These are phyloP conservation scores for Boletus rufocinnamomeus DNA, from an alignment of 768 basidiomycete genomes.

Conservation along the genomic window DNA sequence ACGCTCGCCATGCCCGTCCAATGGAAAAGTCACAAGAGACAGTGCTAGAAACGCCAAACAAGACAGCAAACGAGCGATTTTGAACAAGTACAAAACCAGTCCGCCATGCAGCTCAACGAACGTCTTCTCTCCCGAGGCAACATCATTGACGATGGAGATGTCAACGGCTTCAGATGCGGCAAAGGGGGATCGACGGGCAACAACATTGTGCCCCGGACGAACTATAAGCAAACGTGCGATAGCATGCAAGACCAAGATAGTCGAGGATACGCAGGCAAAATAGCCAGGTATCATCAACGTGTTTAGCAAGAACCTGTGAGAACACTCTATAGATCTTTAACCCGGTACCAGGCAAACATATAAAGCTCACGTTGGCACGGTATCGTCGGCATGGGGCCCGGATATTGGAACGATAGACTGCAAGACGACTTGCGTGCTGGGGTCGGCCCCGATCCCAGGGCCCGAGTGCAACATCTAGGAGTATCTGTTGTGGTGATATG, in stretches of 20 bases:
- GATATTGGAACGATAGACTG: too few relatives aligned
- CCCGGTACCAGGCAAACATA: too few relatives aligned
- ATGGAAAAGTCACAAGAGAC: neutral
- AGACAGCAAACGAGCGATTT: neutral
- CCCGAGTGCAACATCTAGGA: too few relatives aligned
- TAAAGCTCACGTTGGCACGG: too few relatives aligned
- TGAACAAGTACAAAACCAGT: neutral
- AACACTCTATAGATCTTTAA: too few relatives aligned
- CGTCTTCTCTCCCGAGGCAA: neutral
- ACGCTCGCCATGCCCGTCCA: neutral
- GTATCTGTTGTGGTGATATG: too few relatives aligned
- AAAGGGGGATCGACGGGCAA: neutral
- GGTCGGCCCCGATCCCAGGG: too few relatives aligned
- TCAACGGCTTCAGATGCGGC: neutral
- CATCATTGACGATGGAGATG: neutral
- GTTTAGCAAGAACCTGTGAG: too few relatives aligned
- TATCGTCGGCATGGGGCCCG: too few relatives aligned
- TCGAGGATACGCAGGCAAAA: neutral
- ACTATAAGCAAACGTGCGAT: neutral
- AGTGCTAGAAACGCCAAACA: neutral
- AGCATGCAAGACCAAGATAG: neutral
- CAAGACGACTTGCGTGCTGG: too few relatives aligned
- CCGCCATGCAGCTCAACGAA: neutral
- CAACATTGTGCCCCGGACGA: neutral
- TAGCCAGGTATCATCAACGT: neutral